Base-by-base conservation (phyloP, 2,329 filamentous ascomycete species). In the Alternaria solani region DNA sequence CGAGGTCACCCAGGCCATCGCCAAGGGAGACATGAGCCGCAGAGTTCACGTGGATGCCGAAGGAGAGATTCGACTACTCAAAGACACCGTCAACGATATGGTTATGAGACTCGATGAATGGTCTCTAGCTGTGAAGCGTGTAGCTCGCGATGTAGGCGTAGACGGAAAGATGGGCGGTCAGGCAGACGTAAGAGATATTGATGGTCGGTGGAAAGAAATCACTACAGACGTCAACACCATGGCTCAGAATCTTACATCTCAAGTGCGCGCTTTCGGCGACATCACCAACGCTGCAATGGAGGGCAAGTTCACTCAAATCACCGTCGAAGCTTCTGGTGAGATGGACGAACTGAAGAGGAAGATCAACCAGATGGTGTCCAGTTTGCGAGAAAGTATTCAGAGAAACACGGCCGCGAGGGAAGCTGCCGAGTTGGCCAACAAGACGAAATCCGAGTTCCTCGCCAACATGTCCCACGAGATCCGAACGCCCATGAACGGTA, bases 401-500 rank as follows among this genome's bases (percentile, higher is more conserved):
- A 89, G 93, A 77, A 99, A 98, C 78, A 97, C 94, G 3, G 92
- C 94, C 67, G 95, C 95, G 58, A 91, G 95, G 79, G 94, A 98
- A 80, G 94, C 94, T 47, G 95, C 95, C 72, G 95, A 99, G 78
- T 83, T 97, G 76, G 95, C 95, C 65, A 98, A 97, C 83, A 94
- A 96, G 81, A 98, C 94, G 42, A 99, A 99, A 77, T 97, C 94
- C 9, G 95, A 98, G 75, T 99, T 99, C 83, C 83, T 99, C 61
- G 95, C 95, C 61, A 99, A 99, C 78, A 98, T 98, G 94, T 96
- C 92, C 46, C 94, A 98, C 86, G 94, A 98, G 80, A 98, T 98
- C 71, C 88, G 94, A 76, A 99, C 95, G 36, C 95, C 93, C 1
- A 97, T 97, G 89, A 97, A 97, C 82, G 94, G 94, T 71, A 97